Evolutionary conservation across 2,329 filamentous ascomycete species (phyloP).

Genomic region (Botrytis cinerea): DNA sequence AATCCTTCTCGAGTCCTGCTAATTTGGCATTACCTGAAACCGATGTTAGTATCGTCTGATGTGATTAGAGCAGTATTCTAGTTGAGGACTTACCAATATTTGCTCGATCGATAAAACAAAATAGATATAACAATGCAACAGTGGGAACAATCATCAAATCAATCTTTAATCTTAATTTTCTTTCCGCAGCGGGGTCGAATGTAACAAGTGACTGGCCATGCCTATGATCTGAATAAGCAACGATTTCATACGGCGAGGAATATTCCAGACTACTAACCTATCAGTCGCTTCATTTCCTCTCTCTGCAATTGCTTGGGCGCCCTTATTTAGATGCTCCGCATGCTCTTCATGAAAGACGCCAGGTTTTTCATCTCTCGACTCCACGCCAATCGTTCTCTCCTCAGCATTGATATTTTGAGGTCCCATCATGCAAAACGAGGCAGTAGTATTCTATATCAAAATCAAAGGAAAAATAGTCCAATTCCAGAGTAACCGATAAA

Average conservation of each 20-base stretch:
- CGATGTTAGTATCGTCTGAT: neutral
- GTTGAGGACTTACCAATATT: conserved; percentile 59
- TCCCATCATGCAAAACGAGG: neutral
- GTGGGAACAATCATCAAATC: conserved; percentile 67
- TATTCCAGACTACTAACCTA: conserved; percentile 27
- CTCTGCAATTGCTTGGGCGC: conserved; percentile 36
- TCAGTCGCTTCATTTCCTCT: conserved; percentile 38
- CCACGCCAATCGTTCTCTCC: conserved; percentile 8
- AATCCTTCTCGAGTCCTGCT: conserved; percentile 64
- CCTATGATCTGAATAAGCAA: conserved; percentile 46
- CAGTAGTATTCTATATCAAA: neutral
- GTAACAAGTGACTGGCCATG: conserved; percentile 15
- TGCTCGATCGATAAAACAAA: conserved; percentile 74
- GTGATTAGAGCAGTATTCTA: neutral
- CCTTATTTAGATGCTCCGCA: neutral
- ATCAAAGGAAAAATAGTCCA: neutral
- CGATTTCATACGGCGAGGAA: neutral
- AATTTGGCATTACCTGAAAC: conserved; percentile 64
- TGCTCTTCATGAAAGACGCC: conserved; percentile 29
- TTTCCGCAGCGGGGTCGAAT: conserved; percentile 59
- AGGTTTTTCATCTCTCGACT: conserved; percentile 25
- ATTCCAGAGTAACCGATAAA: neutral
- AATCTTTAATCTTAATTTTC: conserved; percentile 61
- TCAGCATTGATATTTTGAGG: neutral
- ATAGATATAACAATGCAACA: conserved; percentile 66